A percentile compares a stretch with the other conserved stretches of the same genome.
Conservation (phyloP, 1,139 yeast genomes). For the Suhomyces terraborum region DNA sequence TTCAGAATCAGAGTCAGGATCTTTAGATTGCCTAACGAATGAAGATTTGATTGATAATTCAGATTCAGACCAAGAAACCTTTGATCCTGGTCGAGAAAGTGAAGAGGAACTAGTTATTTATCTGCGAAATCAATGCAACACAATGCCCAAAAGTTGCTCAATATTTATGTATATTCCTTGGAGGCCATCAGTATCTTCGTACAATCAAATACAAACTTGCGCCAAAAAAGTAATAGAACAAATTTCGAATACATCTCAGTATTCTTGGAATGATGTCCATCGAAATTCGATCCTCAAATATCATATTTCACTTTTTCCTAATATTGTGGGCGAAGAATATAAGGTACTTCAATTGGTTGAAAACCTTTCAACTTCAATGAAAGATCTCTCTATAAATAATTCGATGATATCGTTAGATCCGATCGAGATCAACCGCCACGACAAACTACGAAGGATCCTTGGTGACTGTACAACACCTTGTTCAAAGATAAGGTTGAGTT, state of each 20-base stretch:
- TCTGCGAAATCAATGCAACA: conserved; percentile 19
- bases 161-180: conserved; percentile 23
- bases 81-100: not conserved
- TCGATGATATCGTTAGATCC: conserved; percentile 11
- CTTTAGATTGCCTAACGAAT: not conserved
- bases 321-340: conserved; percentile 17
- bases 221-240: conserved; percentile 1
- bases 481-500: conserved; percentile 12
- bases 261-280: conserved; percentile 14
- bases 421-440: conserved; percentile 8
- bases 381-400: conserved; percentile 6
- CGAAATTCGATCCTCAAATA: conserved; percentile 11
- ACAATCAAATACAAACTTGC: conserved; percentile 7
- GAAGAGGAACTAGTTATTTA: conserved; percentile 8
- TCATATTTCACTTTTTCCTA: conserved; percentile 23
- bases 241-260: conserved; percentile 6
- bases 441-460: conserved; percentile 8
- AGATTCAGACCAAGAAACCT: too few species aligned
- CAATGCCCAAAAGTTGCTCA: conserved; percentile 14
- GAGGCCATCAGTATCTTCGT: conserved; percentile 16
- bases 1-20: conserved; percentile 8
- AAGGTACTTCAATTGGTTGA: conserved; percentile 15
- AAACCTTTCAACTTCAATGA: conserved; percentile 14
- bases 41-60: too few species aligned
- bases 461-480: conserved; percentile 9